Base-by-base conservation (phyloP, 805 yeast species). In the Candida insectorum region DNA sequence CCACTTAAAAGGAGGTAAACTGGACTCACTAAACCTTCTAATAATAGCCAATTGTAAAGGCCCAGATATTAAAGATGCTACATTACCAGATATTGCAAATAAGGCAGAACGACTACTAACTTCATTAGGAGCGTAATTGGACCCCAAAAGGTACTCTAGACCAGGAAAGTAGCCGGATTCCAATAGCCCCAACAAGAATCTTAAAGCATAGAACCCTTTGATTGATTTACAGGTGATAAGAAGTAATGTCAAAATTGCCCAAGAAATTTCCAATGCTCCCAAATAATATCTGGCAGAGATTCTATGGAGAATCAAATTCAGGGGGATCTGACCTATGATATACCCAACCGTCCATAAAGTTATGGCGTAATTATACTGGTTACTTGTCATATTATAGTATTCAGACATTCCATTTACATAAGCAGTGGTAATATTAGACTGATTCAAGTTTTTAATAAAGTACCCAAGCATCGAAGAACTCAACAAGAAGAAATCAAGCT, bases 81-180 rank as follows among this genome's bases (percentile, higher is more conserved):
- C 55, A 24, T 41, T 45, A 8, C 54, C 51, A 4, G 63, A 51
- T 9, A 54, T 44, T 1, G 64, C 59, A 40, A 60, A 58, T 31
- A 43, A 54, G 3, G 63, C 46, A 6, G 62, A 49, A 28, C 66
- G 33, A 25, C 51, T 53, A 11, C 57, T 43, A 24, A 59, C 37
- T 30, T 59, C 65, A n/a, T 30, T 34, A 3, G 51, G 45, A 5
- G 51, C 39, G 32, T 56, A 56, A 34, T 53, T 51, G n/a, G 56
- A 49, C n/a, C 64, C 64, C 6, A 59, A 47, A 28, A 77, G 54
- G 44, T 74, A 78, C 44, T 79, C 82, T 36, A 77, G 65, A 14
- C 76, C 77, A 4, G 87, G 83, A 49, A 71, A 72, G 44, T 63
- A 71, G 0, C 76, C 77, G 10, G 71, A 58, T 36, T 73, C 78